Evolutionary conservation across 345 rosid species (phyloP), one percentile per base, ranked within the genome.

Genomic region (Stellera chamaejasme): DNA sequence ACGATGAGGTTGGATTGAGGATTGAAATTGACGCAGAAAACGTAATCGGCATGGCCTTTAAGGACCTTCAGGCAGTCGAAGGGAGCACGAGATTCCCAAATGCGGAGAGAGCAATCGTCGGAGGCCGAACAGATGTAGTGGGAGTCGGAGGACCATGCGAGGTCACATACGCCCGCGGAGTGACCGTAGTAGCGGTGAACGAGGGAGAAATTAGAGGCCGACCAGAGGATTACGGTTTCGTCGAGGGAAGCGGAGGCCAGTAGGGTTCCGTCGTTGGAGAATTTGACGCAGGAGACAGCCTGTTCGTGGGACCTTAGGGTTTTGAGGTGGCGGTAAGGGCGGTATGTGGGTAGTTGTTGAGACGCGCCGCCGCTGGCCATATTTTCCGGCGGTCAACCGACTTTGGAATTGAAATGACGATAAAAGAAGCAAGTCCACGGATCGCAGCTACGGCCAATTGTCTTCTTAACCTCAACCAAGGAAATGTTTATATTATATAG

Each of bases 41-140:
- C 97, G 44, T 77, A 66, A 48, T 77, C 78, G 43, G 83, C 59
- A 73, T 93, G 97, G 23, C 96, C 97, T 51, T 71, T 71, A 23
- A 93, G 92, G 70, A 81, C 82, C 61, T 89, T 85, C 43, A 89
- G 85, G 66, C 91, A 85, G 7, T 93, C 99, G 52, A 86, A 87
- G 2, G 96, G 89, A 60, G 88, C 26, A 6, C 90, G 85, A 4
- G 99, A 76, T 13, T 82, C 87, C 99, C 99, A 93, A 71, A 93
- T 93, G 61, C 99, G 99, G 66, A 93, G 83, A 56, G 97, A 62
- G 36, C 82, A 79, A 52, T 93, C 99, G 50, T 93, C 97, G 36
- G 99, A 89, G 48, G 96, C 96, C 49, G 99, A 89, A 71, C 97
- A 93, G 61, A 91, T 84, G 72, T 93, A 89, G 71, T 83, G 99